Percentiles rank a stretch among this genome's conserved stretches.
These are phyloP conservation scores for Diaporthe destruens DNA, from an alignment of 2,329 filamentous ascomycete species.

Conservation along the genomic window DNA sequence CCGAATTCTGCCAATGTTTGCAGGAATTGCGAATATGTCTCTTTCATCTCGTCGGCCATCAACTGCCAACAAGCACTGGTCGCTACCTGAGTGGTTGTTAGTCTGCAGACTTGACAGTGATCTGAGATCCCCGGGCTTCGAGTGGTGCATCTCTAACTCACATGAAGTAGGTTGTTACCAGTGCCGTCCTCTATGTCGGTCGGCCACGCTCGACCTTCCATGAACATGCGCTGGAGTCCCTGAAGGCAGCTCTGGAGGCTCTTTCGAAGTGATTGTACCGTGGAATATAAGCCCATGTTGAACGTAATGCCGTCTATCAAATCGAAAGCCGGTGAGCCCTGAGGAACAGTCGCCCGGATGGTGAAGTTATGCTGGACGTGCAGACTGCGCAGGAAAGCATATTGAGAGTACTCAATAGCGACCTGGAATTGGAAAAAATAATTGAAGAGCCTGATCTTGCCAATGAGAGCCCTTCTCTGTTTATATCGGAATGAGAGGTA, in stretches of 20 bases:
- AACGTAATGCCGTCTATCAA: neutral
- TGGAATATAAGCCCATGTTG: neutral
- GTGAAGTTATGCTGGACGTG: slow-evolving; percentile 2
- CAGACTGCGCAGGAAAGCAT: slow-evolving; percentile 5
- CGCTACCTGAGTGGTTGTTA: neutral
- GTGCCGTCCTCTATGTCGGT: neutral
- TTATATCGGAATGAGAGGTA: slow-evolving; percentile 1
- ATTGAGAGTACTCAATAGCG: neutral
- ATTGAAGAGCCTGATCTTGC: slow-evolving; percentile 1
- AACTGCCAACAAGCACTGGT: neutral
- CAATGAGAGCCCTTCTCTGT: slow-evolving; percentile 3
- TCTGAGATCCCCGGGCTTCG: neutral
- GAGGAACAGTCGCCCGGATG: neutral
- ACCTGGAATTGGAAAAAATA: slow-evolving; percentile 19
- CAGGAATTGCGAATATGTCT: slow-evolving; percentile 7
- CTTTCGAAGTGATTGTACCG: neutral
- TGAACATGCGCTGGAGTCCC: slow-evolving; percentile 8
- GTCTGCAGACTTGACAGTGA: neutral
- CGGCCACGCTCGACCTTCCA: slow-evolving; percentile 9
- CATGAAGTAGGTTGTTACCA: slow-evolving; percentile 3
- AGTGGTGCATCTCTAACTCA: neutral
- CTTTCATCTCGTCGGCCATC: slow-evolving; percentile 15
- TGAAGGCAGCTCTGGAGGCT: neutral
- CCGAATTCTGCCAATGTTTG: slow-evolving; percentile 6
- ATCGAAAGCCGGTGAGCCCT: slow-evolving; percentile 3